Evolutionary conservation across 2,329 filamentous ascomycete genomes (phyloP).

Genomic region (Trichoderma sp.): DNA sequence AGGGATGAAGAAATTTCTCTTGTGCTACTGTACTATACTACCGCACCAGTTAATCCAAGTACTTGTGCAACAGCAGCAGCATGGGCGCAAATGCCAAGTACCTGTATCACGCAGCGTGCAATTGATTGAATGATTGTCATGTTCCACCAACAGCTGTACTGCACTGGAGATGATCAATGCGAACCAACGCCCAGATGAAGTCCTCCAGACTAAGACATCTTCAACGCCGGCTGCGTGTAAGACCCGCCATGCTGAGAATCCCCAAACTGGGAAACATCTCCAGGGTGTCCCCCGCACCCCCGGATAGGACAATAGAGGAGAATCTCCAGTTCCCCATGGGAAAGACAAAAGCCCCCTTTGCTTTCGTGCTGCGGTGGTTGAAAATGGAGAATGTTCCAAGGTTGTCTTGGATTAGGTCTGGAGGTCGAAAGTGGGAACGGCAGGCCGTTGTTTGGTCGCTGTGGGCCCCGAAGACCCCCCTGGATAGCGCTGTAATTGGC

Average conservation of each 20-base stretch:
- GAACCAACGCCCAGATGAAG: background rate
- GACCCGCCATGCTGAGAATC: background rate
- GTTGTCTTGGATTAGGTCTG: background rate
- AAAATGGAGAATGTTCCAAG: background rate
- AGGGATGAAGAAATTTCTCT: background rate
- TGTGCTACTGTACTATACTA: background rate
- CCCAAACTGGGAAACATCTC: slow-evolving; percentile 5
- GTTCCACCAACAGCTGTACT: background rate
- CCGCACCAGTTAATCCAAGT: background rate
- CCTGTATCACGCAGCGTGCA: background rate
- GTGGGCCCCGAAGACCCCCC: background rate
- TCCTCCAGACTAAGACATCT: background rate
- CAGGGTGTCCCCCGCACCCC: slow-evolving; percentile 12
- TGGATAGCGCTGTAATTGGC: slow-evolving; percentile 10
- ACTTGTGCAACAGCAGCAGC: background rate
- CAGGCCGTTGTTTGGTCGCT: slow-evolving; percentile 8
- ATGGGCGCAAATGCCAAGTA: background rate
- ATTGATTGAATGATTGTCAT: background rate
- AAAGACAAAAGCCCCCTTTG: background rate
- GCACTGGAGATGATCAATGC: background rate
- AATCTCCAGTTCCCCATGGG: slow-evolving; percentile 17
- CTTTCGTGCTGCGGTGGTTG: background rate
- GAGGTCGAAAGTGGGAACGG: slow-evolving; percentile 12
- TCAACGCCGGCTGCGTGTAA: background rate
- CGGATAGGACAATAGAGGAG: slow-evolving; percentile 1